Percentiles rank a stretch among this genome's conserved stretches.
phyloP scores from a whole-genome alignment of 2,329 filamentous ascomycete genomes.

The Dryadomyces quercivorus region DNA sequence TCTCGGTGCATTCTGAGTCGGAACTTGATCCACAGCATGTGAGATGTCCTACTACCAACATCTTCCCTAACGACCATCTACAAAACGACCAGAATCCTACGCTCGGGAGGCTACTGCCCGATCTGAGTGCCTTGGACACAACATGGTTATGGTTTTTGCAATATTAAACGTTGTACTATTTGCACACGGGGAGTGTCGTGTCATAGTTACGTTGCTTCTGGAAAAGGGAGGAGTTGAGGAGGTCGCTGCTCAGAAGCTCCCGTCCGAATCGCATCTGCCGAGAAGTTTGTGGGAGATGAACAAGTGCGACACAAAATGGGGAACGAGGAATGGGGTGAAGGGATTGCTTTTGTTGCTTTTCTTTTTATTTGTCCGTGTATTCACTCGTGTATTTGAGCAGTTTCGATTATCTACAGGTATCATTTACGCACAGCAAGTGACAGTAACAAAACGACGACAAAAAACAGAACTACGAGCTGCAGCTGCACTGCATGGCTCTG shows the following conservation, averaged over 20 bases:
- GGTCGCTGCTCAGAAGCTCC: not conserved
- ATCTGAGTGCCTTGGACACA: conserved; percentile 25
- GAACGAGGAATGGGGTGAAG: not conserved
- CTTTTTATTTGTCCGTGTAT: not conserved
- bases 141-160: conserved; percentile 25
- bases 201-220: not conserved
- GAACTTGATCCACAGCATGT: conserved; percentile 19
- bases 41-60: conserved; percentile 21
- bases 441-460: not conserved
- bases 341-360: conserved; percentile 2
- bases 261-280: not conserved
- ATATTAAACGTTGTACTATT: conserved; percentile 14
- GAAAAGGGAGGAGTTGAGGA: not conserved
- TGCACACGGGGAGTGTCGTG: not conserved
- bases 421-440: not conserved
- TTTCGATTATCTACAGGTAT: not conserved
- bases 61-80: conserved; percentile 24
- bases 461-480: conserved; percentile 55
- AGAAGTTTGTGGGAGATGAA: not conserved
- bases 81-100: conserved; percentile 27
- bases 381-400: not conserved
- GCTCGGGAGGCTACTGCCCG: conserved; percentile 24
- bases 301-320: not conserved
- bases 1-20: conserved; percentile 15
- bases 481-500: conserved; percentile 86